These are phyloP conservation scores for Russula virescens DNA, from an alignment of 768 basidiomycete genomes.

Conservation along the genomic window DNA sequence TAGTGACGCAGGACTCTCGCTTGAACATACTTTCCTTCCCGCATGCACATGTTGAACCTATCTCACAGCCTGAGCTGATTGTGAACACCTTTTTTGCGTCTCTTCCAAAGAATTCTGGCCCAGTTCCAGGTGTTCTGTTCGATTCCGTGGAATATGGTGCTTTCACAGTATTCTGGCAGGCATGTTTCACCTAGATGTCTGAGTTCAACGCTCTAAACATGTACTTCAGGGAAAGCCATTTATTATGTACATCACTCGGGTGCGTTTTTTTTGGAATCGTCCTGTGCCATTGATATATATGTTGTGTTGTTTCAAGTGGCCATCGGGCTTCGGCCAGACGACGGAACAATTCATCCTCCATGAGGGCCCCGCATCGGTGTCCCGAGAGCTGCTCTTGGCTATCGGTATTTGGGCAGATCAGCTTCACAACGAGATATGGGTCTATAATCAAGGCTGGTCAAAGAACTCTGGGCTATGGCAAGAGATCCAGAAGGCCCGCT, in stretches of 20 bases:
- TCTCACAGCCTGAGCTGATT: conserved; percentile 47
- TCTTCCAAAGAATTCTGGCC: conserved; percentile 35
- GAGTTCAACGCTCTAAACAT: background rate
- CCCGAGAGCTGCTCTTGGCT: conserved; percentile 47
- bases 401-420: conserved; percentile 48
- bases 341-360: conserved; percentile 51
- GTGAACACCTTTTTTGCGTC: conserved; percentile 46
- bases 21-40: conserved; percentile 50
- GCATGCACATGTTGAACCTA: conserved; percentile 38
- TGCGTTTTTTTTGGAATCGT: conserved; percentile 21
- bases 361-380: conserved; percentile 49
- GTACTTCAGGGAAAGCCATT: conserved; percentile 6
- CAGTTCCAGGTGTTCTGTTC: conserved; percentile 47
- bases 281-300: background rate
- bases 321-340: conserved; percentile 22
- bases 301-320: conserved; percentile 28
- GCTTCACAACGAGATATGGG: conserved; percentile 67
- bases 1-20: conserved; percentile 44
- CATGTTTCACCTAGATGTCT: conserved; percentile 30
- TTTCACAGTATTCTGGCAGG: conserved; percentile 55
- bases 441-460: conserved; percentile 67
- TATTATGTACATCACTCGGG: conserved; percentile 28
- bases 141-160: conserved; percentile 49
- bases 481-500: conserved; percentile 46
- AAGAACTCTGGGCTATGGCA: conserved; percentile 59